Conservation (phyloP, 495 filamentous ascomycete genomes). For the Xylaria grammica region DNA sequence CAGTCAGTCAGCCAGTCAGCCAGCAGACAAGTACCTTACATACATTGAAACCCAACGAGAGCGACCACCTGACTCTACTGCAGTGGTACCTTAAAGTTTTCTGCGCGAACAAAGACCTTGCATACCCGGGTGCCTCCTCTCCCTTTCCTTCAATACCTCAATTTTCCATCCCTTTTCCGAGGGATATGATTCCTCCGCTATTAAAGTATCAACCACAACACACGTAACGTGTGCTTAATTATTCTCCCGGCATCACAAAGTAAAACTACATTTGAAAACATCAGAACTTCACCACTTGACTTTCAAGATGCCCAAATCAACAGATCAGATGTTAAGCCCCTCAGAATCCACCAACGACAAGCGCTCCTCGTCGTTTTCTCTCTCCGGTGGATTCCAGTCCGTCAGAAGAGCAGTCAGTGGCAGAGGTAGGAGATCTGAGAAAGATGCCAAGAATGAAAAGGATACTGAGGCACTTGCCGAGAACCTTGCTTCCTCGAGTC, state of each 20-base stretch:
- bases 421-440: slow-evolving; percentile 5
- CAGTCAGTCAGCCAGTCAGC: too few relatives aligned
- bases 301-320: slow-evolving; percentile 18
- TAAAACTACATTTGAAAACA: not conserved
- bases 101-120: too few relatives aligned
- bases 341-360: not conserved
- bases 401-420: slow-evolving; percentile 12
- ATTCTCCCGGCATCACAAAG: not conserved
- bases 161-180: too few relatives aligned
- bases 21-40: too few relatives aligned
- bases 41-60: not conserved
- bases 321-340: not conserved
- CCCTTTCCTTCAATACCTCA: not conserved
- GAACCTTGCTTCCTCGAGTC: slow-evolving; percentile 1
- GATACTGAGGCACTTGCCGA: not conserved
- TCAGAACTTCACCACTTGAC: not conserved
- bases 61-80: not conserved
- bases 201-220: too few relatives aligned
- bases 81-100: too few relatives aligned
- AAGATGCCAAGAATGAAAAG: not conserved
- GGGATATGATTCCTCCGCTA: too few relatives aligned
- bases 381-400: slow-evolving; percentile 11
- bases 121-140: not conserved
- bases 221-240: too few relatives aligned
- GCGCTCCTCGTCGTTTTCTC: slow-evolving; percentile 18